These are phyloP conservation scores for Fusarium tuaranense DNA, from an alignment of 2,329 filamentous ascomycete genomes.

Conservation along the genomic window DNA sequence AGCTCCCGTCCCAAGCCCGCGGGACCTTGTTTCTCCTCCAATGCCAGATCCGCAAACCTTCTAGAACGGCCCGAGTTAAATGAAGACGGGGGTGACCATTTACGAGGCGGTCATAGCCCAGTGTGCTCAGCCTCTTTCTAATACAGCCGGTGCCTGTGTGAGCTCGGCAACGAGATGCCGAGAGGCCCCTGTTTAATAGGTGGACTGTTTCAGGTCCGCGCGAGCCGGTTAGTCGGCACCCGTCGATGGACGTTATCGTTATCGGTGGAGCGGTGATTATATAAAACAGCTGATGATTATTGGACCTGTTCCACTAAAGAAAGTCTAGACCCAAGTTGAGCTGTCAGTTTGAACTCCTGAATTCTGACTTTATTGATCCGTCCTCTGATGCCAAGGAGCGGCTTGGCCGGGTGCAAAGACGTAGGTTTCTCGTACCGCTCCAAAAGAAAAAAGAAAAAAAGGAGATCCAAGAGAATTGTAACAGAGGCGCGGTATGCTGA, in stretches of 20 bases:
- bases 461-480: neutral
- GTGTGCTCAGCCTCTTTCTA: neutral
- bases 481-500: neutral
- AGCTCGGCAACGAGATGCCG: slow-evolving; percentile 18
- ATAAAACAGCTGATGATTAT: neutral
- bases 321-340: neutral
- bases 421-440: neutral
- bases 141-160: neutral
- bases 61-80: slow-evolving; percentile 10
- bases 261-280: neutral
- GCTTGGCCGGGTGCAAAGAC: neutral
- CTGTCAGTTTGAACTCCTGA: neutral
- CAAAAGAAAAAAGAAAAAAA: no score
- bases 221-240: slow-evolving; percentile 18
- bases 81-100: neutral
- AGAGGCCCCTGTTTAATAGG: neutral
- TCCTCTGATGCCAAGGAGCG: neutral
- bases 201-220: slow-evolving; percentile 16
- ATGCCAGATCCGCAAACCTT: neutral
- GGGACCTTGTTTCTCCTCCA: slow-evolving; percentile 25
- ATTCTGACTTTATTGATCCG: neutral
- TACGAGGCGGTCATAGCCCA: neutral
- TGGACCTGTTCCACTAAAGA: neutral
- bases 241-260: neutral
- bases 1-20: neutral